Evolutionary conservation across 2,329 filamentous ascomycete genomes (phyloP).

Genomic region (Cercospora brassicicola): DNA sequence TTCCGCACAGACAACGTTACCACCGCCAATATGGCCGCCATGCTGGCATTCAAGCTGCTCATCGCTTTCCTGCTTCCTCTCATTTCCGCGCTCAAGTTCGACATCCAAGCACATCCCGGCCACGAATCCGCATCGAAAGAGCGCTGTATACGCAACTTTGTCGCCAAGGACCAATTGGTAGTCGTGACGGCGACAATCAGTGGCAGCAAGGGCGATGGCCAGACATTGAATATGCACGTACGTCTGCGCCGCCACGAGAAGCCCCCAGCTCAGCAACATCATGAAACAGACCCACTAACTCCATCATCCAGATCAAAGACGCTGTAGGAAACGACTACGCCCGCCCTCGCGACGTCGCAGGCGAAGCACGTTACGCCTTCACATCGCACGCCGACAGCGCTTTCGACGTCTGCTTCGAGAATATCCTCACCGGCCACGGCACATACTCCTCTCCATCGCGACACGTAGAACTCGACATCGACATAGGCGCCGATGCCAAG

Average conservation of each 20-base stretch:
- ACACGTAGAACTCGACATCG: conserved; percentile 86
- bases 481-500: conserved; percentile 94
- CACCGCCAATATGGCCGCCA: conserved; percentile 5
- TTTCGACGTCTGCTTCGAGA: conserved; percentile 97
- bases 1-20: neutral
- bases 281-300: neutral
- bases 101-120: conserved; percentile 69
- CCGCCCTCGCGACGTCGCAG: conserved; percentile 82
- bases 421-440: conserved; percentile 61
- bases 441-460: conserved; percentile 57
- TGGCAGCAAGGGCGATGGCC: conserved; percentile 86
- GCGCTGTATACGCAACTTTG: conserved; percentile 95
- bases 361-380: conserved; percentile 90
- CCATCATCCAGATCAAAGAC: conserved; percentile 75
- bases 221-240: conserved; percentile 92
- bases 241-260: conserved; percentile 37
- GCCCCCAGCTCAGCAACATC: neutral
- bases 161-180: conserved; percentile 85
- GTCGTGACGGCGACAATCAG: conserved; percentile 88
- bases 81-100: conserved; percentile 80
- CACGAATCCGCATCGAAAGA: conserved; percentile 66
- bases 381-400: conserved; percentile 87
- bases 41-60: conserved; percentile 32
- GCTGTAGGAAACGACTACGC: conserved; percentile 95
- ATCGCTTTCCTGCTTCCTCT: conserved; percentile 45